These are phyloP conservation scores for Casuarina equisetifolia DNA, from an alignment of 306 rosid species.

Conservation along the genomic window DNA sequence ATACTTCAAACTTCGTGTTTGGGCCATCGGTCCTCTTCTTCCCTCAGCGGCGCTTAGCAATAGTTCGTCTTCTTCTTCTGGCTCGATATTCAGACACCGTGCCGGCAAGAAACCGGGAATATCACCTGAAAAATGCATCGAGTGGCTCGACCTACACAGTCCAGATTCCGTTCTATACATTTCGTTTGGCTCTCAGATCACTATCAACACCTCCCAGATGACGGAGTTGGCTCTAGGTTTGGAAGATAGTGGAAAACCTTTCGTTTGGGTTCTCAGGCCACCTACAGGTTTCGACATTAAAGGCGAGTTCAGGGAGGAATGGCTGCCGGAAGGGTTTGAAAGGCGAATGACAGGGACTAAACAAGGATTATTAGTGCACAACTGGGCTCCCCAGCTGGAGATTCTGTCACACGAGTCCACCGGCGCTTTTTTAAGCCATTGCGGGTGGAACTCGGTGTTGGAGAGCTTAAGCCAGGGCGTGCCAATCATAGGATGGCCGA, in stretches of 20 bases:
- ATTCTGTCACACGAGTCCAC: slow-evolving; percentile 55
- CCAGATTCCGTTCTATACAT: slow-evolving; percentile 58
- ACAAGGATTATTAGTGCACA: slow-evolving; percentile 50
- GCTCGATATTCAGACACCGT: slow-evolving; percentile 22
- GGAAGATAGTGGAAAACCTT: slow-evolving; percentile 50
- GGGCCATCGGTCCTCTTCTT: slow-evolving; percentile 60
- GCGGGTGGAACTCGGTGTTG: slow-evolving; percentile 85
- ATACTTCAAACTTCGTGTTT: slow-evolving; percentile 31
- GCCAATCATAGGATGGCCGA: slow-evolving; percentile 74
- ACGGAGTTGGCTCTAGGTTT: slow-evolving; percentile 65
- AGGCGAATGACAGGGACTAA: slow-evolving; percentile 43
- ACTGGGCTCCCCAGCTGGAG: slow-evolving; percentile 82
- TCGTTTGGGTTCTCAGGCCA: slow-evolving; percentile 79
- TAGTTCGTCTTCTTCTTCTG: slow-evolving; percentile 5
- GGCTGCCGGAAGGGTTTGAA: slow-evolving; percentile 68
- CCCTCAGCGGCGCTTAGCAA: slow-evolving; percentile 17
- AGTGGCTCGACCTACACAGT: slow-evolving; percentile 51
- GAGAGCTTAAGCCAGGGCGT: slow-evolving; percentile 74
- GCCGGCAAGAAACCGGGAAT: slow-evolving; percentile 52
- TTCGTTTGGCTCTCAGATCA: slow-evolving; percentile 86
- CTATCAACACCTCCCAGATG: slow-evolving; percentile 57
- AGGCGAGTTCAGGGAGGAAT: slow-evolving; percentile 43
- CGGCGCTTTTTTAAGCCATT: slow-evolving; percentile 76
- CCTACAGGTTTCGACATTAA: slow-evolving; percentile 54
- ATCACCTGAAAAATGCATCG: slow-evolving; percentile 36